Percentiles rank a stretch among this genome's conserved stretches.
Conservation (phyloP, 257 asterid genomes). For the Osmanthus fragrans region DNA sequence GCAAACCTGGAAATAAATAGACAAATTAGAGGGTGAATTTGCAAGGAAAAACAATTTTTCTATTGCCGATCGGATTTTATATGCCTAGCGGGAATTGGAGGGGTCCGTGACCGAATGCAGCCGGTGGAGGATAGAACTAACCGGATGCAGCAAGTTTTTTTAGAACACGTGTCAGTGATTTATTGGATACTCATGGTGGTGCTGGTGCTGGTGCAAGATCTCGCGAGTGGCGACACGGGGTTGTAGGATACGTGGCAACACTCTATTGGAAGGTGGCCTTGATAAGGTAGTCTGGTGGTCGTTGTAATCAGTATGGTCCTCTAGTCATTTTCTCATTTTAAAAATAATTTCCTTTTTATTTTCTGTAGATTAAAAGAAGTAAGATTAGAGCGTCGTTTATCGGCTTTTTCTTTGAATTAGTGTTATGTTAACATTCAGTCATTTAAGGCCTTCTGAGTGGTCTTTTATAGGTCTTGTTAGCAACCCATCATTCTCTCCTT, state of each 20-base stretch:
- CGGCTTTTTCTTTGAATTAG: too few relatives aligned
- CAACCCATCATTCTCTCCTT: too few relatives aligned
- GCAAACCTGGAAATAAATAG: conserved; percentile 49
- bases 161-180: conserved; percentile 36
- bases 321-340: too few relatives aligned
- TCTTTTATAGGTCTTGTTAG: too few relatives aligned
- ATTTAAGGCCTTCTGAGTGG: too few relatives aligned
- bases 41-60: neutral
- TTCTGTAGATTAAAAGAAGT: too few relatives aligned
- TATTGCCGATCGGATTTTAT: conserved; percentile 40
- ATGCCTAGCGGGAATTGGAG: conserved; percentile 61
- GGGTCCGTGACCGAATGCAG: conserved; percentile 46
- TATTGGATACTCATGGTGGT: conserved; percentile 33
- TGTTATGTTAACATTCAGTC: too few relatives aligned
- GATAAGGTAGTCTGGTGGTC: conserved; percentile 22
- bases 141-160: conserved; percentile 38
- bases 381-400: too few relatives aligned
- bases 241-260: conserved; percentile 46
- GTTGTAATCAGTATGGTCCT: neutral
- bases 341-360: too few relatives aligned
- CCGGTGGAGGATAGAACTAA: conserved; percentile 37
- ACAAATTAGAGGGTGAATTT: conserved; percentile 20
- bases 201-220: conserved; percentile 43
- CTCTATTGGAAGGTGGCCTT: conserved; percentile 23
- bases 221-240: conserved; percentile 58